Evolutionary conservation across 768 basidiomycete species (phyloP).

Genomic region (Kwoniella bestiolae): DNA sequence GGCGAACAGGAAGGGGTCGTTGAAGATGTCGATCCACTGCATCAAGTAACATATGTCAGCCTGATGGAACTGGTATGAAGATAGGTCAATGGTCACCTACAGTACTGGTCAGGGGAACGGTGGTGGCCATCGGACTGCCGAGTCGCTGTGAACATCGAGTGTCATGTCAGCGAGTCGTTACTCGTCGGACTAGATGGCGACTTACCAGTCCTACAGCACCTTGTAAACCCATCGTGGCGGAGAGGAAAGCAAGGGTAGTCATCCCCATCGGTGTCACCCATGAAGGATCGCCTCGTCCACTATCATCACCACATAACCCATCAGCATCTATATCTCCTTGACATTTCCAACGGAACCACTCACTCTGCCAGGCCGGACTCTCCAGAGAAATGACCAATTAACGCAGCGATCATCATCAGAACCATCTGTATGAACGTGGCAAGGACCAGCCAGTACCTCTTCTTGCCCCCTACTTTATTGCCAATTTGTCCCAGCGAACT

Average conservation of each 20-base stretch:
- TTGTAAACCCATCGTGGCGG: slow-evolving; percentile 77
- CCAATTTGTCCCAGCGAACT: slow-evolving; percentile 75
- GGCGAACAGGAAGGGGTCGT: slow-evolving; percentile 75
- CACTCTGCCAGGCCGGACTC: slow-evolving; percentile 56
- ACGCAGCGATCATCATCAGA: slow-evolving; percentile 73
- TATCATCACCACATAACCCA: not conserved
- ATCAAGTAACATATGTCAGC: too few species aligned
- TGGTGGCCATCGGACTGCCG: slow-evolving; percentile 40
- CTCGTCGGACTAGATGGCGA: not conserved
- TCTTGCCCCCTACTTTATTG: slow-evolving; percentile 73
- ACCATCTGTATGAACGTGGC: slow-evolving; percentile 76
- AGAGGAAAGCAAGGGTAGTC: slow-evolving; percentile 76
- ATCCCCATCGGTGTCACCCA: slow-evolving; percentile 74
- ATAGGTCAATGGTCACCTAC: slow-evolving; percentile 6
- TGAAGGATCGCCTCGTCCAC: slow-evolving; percentile 30
- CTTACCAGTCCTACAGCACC: slow-evolving; percentile 27
- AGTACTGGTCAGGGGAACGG: slow-evolving; percentile 65
- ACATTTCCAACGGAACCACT: slow-evolving; percentile 20
- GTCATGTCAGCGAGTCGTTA: not conserved
- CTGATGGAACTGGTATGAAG: too few species aligned
- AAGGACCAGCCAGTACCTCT: slow-evolving; percentile 72
- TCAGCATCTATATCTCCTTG: not conserved
- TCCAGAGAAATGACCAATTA: slow-evolving; percentile 72
- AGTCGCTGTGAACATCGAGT: slow-evolving; percentile 27
- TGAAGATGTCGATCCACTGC: slow-evolving; percentile 85